phyloP scores from a whole-genome alignment of 371 early-diverging fungal genomes.

The Catenaria anguillulae region DNA sequence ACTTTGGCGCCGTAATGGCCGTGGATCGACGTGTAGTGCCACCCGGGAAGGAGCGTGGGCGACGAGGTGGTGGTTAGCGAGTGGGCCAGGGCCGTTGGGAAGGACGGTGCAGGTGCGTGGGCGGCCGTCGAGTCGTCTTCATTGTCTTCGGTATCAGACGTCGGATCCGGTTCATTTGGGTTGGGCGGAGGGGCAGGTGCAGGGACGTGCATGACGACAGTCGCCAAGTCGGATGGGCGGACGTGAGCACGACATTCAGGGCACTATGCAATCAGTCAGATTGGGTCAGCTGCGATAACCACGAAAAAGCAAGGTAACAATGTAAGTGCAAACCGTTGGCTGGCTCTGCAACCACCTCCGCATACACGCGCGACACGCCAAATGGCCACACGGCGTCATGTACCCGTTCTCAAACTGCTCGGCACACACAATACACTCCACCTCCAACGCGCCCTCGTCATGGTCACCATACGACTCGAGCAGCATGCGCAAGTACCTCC shows the following conservation, averaged over 20 bases:
- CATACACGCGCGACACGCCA: background rate
- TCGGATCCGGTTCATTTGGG: background rate
- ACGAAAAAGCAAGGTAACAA: no score
- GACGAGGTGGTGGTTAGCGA: background rate
- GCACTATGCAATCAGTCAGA: background rate
- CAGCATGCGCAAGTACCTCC: background rate
- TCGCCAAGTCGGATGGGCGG: background rate
- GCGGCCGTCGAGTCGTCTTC: background rate
- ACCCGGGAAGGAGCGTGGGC: background rate
- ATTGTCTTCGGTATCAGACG: background rate
- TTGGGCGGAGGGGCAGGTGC: no score
- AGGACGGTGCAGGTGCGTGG: background rate
- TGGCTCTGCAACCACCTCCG: background rate
- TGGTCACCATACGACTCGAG: background rate
- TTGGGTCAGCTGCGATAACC: no score
- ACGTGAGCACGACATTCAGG: background rate
- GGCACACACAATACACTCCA: background rate
- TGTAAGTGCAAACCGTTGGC: no score
- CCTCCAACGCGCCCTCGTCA: background rate
- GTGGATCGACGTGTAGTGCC: background rate
- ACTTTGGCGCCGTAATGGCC: background rate
- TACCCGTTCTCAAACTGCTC: background rate
- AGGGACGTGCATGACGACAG: background rate
- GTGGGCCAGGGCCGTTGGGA: no score
- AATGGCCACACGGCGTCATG: constrained; percentile 5